A percentile compares a stretch with the other conserved stretches of the same genome.
phyloP scores from a whole-genome alignment of 2,329 filamentous ascomycete species.

The Trichoderma simmonsii region DNA sequence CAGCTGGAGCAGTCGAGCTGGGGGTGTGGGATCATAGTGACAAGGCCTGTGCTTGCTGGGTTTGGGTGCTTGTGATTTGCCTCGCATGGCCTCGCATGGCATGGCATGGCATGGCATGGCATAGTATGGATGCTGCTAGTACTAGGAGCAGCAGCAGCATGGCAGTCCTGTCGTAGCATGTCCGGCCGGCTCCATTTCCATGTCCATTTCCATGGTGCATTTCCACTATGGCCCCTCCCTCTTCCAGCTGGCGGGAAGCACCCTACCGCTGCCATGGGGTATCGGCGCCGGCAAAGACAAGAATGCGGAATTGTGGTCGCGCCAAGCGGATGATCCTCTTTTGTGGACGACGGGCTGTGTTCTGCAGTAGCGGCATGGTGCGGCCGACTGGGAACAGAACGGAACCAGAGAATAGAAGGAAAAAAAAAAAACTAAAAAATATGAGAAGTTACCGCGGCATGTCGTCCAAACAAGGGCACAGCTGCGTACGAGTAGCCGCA shows the following conservation, averaged over 20 bases:
- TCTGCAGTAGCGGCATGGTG: slow-evolving; percentile 11
- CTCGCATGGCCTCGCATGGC: slow-evolving; percentile 17
- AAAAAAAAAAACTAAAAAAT: not conserved
- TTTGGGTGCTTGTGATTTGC: slow-evolving; percentile 14
- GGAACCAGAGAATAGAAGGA: not conserved
- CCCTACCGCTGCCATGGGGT: not conserved
- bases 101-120: slow-evolving; percentile 6
- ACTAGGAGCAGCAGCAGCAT: not conserved
- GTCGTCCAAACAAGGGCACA: not conserved
- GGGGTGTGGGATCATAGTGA: slow-evolving; percentile 20
- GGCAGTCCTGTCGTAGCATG: not conserved
- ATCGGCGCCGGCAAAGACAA: slow-evolving; percentile 1
- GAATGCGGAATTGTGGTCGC: slow-evolving; percentile 3
- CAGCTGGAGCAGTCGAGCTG: slow-evolving; percentile 15
- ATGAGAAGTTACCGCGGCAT: not conserved
- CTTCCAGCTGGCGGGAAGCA: not conserved
- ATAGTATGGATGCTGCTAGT: not conserved
- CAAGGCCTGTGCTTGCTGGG: not conserved
- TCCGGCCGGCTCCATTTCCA: not conserved
- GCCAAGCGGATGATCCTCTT: slow-evolving; percentile 9
- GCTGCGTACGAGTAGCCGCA: not conserved
- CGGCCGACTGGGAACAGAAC: not conserved
- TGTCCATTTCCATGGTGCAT: not conserved
- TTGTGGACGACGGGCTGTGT: slow-evolving; percentile 5
- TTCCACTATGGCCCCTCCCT: slow-evolving; percentile 1